These are phyloP conservation scores for Nannochloropsis oceanica DNA, from an alignment of 108 stramenopile genomes.

Conservation along the genomic window DNA sequence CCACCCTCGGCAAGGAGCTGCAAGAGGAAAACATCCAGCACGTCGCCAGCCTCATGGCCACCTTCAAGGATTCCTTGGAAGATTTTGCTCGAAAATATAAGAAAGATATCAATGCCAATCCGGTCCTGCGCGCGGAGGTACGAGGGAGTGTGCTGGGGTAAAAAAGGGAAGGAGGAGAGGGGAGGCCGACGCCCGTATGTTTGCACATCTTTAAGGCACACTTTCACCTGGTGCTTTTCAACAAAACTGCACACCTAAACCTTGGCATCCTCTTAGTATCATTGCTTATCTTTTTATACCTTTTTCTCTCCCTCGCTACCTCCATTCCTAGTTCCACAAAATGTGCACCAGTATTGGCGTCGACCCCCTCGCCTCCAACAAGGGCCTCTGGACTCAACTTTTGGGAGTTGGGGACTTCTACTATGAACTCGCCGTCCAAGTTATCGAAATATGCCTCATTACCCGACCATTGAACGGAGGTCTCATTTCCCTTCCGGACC, in stretches of 20 bases:
- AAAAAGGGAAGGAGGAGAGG: too few species aligned
- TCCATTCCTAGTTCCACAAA: conserved; percentile 60
- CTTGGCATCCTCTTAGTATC: not conserved
- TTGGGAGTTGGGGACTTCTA: conserved; percentile 83
- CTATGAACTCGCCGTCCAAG: conserved; percentile 93
- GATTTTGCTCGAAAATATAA: conserved; percentile 80
- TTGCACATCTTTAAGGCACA: not conserved
- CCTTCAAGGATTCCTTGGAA: conserved; percentile 34
- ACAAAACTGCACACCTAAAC: not conserved
- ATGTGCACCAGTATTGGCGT: conserved; percentile 75
- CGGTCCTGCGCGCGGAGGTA: conserved; percentile 54
- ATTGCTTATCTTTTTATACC: too few species aligned
- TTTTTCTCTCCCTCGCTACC: not conserved
- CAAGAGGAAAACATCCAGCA: conserved; percentile 34
- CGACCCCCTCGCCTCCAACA: conserved; percentile 49
- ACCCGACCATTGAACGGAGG: conserved; percentile 81
- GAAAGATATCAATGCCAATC: conserved; percentile 61
- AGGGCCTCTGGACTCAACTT: conserved; percentile 50
- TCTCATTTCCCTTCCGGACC: conserved; percentile 49
- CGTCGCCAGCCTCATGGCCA: conserved; percentile 20
- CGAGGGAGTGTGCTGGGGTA: not conserved
- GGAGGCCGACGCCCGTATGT: not conserved
- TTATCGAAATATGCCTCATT: conserved; percentile 67
- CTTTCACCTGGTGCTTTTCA: not conserved
- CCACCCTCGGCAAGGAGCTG: conserved; percentile 26